A percentile compares a stretch with the other conserved stretches of the same genome.
These are phyloP conservation scores for Phytophthora pluvialis DNA, from an alignment of 352 stramenopile genomes.

Conservation along the genomic window DNA sequence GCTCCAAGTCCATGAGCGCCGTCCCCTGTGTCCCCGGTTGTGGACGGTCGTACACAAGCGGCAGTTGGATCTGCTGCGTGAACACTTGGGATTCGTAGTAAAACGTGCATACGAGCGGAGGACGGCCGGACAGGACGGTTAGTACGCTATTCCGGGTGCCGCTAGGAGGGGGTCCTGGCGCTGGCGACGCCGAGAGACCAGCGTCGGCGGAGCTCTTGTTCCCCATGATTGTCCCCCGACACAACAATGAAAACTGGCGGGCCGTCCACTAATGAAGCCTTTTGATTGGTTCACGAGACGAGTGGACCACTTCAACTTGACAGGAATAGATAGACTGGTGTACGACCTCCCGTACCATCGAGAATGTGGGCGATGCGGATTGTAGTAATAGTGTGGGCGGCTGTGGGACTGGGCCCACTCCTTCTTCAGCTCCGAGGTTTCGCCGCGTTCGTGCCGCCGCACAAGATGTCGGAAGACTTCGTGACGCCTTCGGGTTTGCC, in stretches of 20 bases:
- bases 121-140: slow-evolving; percentile 35
- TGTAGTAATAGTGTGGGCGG: slow-evolving; percentile 25
- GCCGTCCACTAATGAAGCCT: slow-evolving; percentile 2
- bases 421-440: slow-evolving; percentile 37
- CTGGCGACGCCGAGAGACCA: background rate
- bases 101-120: slow-evolving; percentile 76
- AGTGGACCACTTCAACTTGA: background rate
- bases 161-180: background rate
- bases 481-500: slow-evolving; percentile 1
- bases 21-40: slow-evolving; percentile 46
- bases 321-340: no score
- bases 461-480: slow-evolving; percentile 32
- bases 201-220: slow-evolving; percentile 21
- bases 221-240: slow-evolving; percentile 21
- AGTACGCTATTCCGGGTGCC: slow-evolving; percentile 18
- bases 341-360: no score
- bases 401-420: slow-evolving; percentile 19
- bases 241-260: slow-evolving; percentile 3
- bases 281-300: slow-evolving; percentile 19
- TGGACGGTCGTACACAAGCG: slow-evolving; percentile 69
- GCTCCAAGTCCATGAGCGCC: slow-evolving; percentile 74
- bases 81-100: slow-evolving; percentile 65
- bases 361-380: slow-evolving; percentile 10
- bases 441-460: slow-evolving; percentile 24
- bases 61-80: slow-evolving; percentile 60